These are phyloP conservation scores for Penicilliopsis zonata DNA, from an alignment of 495 filamentous ascomycete species.

Conservation along the genomic window DNA sequence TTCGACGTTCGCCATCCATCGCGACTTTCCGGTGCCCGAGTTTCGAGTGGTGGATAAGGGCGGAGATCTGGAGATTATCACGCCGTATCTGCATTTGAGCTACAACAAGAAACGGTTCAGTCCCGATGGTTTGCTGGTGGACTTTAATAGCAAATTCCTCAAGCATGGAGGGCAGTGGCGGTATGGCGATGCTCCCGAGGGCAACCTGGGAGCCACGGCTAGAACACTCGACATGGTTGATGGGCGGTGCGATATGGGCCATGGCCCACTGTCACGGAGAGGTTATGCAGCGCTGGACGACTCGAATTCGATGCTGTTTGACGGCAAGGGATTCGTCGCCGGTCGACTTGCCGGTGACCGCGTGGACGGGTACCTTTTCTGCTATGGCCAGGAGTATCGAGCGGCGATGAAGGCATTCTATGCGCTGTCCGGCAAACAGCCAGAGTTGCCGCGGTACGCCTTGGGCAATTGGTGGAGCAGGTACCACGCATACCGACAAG, in stretches of 20 bases:
- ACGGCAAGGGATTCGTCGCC: constrained; percentile 34
- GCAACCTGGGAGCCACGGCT: constrained; percentile 39
- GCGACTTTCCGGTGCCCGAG: constrained; percentile 32
- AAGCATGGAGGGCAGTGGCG: constrained; percentile 28
- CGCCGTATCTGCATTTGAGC: constrained; percentile 33
- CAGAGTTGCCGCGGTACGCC: constrained; percentile 40
- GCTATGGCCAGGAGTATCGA: constrained; percentile 40
- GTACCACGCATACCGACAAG: constrained; percentile 38
- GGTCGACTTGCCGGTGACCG: constrained; percentile 22
- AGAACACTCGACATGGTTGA: constrained; percentile 41
- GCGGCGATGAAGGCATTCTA: constrained; percentile 43
- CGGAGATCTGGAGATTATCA: constrained; percentile 35
- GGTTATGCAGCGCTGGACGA: constrained; percentile 41
- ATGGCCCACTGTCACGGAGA: constrained; percentile 33
- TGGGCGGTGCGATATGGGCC: constrained; percentile 33
- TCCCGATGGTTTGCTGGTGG: constrained; percentile 25
- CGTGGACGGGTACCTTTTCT: constrained; percentile 45
- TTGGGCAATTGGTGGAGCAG: constrained; percentile 56
- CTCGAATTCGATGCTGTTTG: constrained; percentile 44
- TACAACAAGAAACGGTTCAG: constrained; percentile 42
- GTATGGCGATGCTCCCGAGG: constrained; percentile 28
- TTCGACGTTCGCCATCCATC: constrained; percentile 42
- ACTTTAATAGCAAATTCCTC: constrained; percentile 19
- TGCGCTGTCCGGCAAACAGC: constrained; percentile 40
- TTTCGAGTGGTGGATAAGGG: constrained; percentile 32